Evolutionary conservation across 2,329 filamentous ascomycete species (phyloP), one percentile per base, ranked within the genome.

Genomic region (Xenosphaeropsis pyriputrescens): DNA sequence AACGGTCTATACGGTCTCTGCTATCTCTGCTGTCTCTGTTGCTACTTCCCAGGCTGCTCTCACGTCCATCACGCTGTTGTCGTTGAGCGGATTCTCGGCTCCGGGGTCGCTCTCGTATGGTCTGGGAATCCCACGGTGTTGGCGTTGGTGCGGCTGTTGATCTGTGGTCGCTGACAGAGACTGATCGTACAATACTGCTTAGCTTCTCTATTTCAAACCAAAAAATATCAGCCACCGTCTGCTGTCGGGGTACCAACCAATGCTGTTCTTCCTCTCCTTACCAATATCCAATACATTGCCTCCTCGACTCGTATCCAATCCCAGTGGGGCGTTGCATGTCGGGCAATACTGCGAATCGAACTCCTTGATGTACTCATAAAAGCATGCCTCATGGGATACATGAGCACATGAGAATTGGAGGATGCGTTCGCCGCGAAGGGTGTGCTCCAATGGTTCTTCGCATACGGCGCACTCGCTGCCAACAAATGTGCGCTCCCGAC

Each of bases 291-390:
- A 65, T 36, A 93, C 79, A 63, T 93, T 93, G 45, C 86, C 86
- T 40, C 85, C 85, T 42, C 89, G 74, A 55, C 84, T 93, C 9
- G 85, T 91, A 60, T 98, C 91, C 32, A 98, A 66, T 44, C 88
- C 85, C 37, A 98, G 64, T 15, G 91, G 86, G 45, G 88, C 83
- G 64, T 94, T 82, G 60, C 91, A 98, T 46, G 84, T 82, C 18
- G 91, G 91, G 60, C 91, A 98, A 53, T 85, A 88, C 52, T 96
- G 86, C 38, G 84, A 84, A 48, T 96, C 88, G 41, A 89, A 83
- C 54, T 95, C 89, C 52, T 85, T 83, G 50, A 98, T 93, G 56
- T 93, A 95, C 60, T 98, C 91, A 62, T 96, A 96, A 57, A 98
- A 96, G 61, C 91, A 98, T 29, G 89, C 91, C 59, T 96, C 91